Evolutionary conservation across 345 rosid species (phyloP).

Genomic region (Gossypium australe): DNA sequence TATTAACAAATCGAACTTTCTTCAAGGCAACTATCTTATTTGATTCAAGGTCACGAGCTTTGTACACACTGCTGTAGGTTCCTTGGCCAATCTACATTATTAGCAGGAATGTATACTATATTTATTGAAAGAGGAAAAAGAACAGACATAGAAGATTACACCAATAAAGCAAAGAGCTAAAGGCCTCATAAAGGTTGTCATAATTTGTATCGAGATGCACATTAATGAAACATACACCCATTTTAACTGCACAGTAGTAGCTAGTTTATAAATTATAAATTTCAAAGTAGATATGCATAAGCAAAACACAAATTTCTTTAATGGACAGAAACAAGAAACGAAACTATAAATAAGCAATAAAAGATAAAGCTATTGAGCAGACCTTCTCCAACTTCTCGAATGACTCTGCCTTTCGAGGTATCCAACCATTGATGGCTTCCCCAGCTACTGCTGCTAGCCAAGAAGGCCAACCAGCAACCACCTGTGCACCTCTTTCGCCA

Average conservation of each 20-base stretch:
- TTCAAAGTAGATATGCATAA: not conserved
- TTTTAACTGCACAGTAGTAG: not conserved
- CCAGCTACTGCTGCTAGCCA: slow-evolving; percentile 94
- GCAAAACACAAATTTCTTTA: not conserved
- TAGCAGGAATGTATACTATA: not conserved
- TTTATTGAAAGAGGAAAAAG: not conserved
- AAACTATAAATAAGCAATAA: not conserved
- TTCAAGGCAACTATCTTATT: slow-evolving; percentile 61
- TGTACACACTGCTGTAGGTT: slow-evolving; percentile 72
- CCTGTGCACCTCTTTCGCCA: slow-evolving; percentile 69
- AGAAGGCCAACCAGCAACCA: slow-evolving; percentile 96
- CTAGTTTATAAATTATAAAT: not conserved
- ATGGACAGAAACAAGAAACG: not conserved
- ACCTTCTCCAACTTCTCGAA: slow-evolving; percentile 97
- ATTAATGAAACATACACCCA: not conserved
- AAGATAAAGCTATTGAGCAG: slow-evolving; percentile 4
- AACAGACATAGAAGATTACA: not conserved
- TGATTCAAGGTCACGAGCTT: slow-evolving; percentile 60
- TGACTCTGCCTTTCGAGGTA: slow-evolving; percentile 81
- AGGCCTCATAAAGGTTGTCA: not conserved
- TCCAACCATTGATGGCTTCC: slow-evolving; percentile 95
- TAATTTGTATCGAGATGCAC: not conserved
- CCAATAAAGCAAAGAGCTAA: not conserved
- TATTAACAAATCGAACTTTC: slow-evolving; percentile 69
- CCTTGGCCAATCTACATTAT: slow-evolving; percentile 68